Evolutionary conservation across 2,329 filamentous ascomycete species (phyloP), one percentile per base, ranked within the genome.

Genomic region (Lachnellula subtilissima): DNA sequence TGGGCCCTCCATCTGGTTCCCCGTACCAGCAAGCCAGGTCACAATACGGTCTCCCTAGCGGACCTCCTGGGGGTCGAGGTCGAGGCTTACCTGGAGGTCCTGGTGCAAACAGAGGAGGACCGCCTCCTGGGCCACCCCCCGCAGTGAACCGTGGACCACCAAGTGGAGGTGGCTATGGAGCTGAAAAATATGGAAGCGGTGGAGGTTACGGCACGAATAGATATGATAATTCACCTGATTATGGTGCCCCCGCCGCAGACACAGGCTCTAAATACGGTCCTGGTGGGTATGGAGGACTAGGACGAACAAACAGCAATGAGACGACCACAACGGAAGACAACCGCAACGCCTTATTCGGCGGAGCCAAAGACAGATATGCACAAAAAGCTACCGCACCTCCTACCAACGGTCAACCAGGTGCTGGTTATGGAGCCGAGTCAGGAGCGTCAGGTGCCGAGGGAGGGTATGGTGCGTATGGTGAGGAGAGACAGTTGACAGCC

Each of bases 401-500:
- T 19, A 54, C 45, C n/a, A 63, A 65, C 53, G 61, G 60, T 15
- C 59, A 55, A 54, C 60, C 64, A 32, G 61, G 60, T 19, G 60
- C 63, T 22, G 67, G 64, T n/a, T 69, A 70, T 39, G 54, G 56
- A 48, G 62, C 60, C 28, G 60, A 65, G 11, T 60, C 65, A 8
- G 60, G 57, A 37, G 54, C 56, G 8, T 53, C 64, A 58, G 60
- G 58, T 32, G 53, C 48, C 22, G 53, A 50, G 12, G 60, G 61
- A 19, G 62, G 63, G 17, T 79, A 77, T 56, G 80, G 76, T 25
- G 80, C 78, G 28, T 84, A 85, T 60, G 82, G 89, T 52, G 85
- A 87, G 55, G 81, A 88, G 57, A 83, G 89, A 48, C 84, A 96
- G 70, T 75, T 96, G 62, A 96, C 90, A 0, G 90, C 86, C 1